Evolutionary conservation across 148 eudicot genomes (phyloP), one percentile per base, ranked within the genome.

Genomic region (Chenopodium suecicum): DNA sequence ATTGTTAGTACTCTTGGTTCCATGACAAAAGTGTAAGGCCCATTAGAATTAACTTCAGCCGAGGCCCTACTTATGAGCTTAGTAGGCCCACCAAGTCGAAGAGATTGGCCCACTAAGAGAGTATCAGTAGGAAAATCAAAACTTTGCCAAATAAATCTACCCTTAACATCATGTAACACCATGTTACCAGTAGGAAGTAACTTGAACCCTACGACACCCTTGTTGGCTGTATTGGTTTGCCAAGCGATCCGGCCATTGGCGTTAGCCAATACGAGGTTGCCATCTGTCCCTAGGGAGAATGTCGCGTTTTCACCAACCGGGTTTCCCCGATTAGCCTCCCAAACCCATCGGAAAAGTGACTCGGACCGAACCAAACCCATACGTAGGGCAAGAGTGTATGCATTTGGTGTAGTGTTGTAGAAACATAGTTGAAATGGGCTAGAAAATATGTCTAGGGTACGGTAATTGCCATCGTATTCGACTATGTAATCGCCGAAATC

Each of bases 401-500:
- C 80, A 58, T 84, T 87, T 23, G 89, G 85, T 31, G 89, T 84
- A 20, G 87, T 84, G 83, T 87, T 87, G 48, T 87, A 87, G 32
- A 87, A 87, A 27, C 85, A 84, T 19, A 87, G 83, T 63, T 87
- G 85, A 70, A 87, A 87, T 8, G 83, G 86, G 76, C 77, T 75
- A 17, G 52, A 17, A 23, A 79, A 79, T 1, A 84, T 54, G 22
- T 76, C 32, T 60, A 80, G 27, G 14, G 83, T 41, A 31, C 86
- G 78, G 14, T 84, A 84, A 70, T 70, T 80, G 1, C 83, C 86
- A 31, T 62, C 80, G 48, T 84, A 79, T 71, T 92, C 93, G 23
- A 85, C 86, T n/a, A 89, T 73, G 81, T 90, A 90, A 29, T 86
- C 85, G 0, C 95, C 93, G 8, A 90, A 86, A 44, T 89, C 92